Percentiles rank a stretch among this genome's conserved stretches.
Evolutionary conservation across 2,329 filamentous ascomycete genomes (phyloP).

Genomic region (Cladophialophora exuberans): DNA sequence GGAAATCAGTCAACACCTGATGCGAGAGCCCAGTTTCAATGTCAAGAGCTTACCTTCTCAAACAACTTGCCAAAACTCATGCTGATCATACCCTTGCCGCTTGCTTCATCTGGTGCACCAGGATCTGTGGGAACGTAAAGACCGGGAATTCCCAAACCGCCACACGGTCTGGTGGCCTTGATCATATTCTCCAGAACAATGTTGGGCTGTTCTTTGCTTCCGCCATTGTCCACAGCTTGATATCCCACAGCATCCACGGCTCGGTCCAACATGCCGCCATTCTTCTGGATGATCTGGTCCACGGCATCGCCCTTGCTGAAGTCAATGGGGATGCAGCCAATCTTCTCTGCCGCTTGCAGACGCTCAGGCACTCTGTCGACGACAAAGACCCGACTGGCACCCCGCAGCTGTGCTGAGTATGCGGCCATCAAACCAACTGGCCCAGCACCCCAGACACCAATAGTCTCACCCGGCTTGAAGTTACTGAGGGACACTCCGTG

Average conservation of each 20-base stretch:
- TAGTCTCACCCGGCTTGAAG: slow-evolving; percentile 54
- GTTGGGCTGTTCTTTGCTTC: slow-evolving; percentile 63
- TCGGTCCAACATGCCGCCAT: slow-evolving; percentile 65
- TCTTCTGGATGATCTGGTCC: slow-evolving; percentile 62
- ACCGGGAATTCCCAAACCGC: slow-evolving; percentile 64
- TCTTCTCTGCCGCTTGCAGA: slow-evolving; percentile 62
- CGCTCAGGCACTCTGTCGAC: slow-evolving; percentile 65
- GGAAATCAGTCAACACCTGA: not conserved
- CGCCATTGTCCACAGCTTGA: slow-evolving; percentile 61
- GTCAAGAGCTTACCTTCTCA: slow-evolving; percentile 65
- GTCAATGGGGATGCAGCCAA: slow-evolving; percentile 63
- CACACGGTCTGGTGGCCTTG: slow-evolving; percentile 62
- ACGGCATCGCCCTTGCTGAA: slow-evolving; percentile 65
- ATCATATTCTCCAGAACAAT: slow-evolving; percentile 68
- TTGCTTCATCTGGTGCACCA: slow-evolving; percentile 63
- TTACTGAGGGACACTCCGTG: slow-evolving; percentile 41
- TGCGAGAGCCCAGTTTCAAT: no score
- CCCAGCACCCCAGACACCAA: slow-evolving; percentile 66
- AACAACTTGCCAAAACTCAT: slow-evolving; percentile 70
- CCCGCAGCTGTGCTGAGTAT: slow-evolving; percentile 63
- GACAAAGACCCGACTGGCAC: slow-evolving; percentile 63
- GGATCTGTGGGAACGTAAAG: slow-evolving; percentile 56
- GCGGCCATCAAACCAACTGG: slow-evolving; percentile 69
- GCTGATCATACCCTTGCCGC: slow-evolving; percentile 65
- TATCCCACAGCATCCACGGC: slow-evolving; percentile 69